Evolutionary conservation across 306 rosid species (phyloP), one percentile per base, ranked within the genome.

Genomic region (Biancaea sappan): DNA sequence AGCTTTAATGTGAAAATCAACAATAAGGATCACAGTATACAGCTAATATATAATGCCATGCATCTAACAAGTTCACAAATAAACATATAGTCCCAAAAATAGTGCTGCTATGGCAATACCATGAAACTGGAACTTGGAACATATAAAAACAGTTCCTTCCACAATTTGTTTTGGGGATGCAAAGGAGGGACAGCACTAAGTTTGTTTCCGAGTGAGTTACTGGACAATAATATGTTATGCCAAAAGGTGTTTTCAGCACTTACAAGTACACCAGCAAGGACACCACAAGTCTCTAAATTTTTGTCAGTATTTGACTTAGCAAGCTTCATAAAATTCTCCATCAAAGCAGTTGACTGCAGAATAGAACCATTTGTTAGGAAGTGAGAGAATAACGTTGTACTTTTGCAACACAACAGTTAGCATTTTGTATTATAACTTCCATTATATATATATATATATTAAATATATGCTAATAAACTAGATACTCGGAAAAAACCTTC

Each of bases 201-300:
- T 63, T 63, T 54, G 63, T 63, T 44, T 63, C 65, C 16, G 8
- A 31, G 35, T 4, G 12, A 51, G 34, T 32, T 15, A 56, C 15
- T 28, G 43, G 59, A 46, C 19, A 50, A 54, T 19, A 4, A n/a
- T 46, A 15, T 14, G 38, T 63, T 69, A 57, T 57, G 31, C 35
- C 38, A 73, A 46, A 64, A 38, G 47, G 37, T 48, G 40, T 59
- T 47, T 71, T 66, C 64, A 79, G 35, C 59, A 88, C 98, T 86
- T 90, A 94, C 98, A 81, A 94, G 98, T 71, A 89, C 81, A 73
- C 98, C 98, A 7, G 94, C 98, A 47, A 94, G 95, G 77, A 94
- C 69, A 34, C 98, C 98, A 75, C 98, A 94, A 70, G 98, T 94
- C 80, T 91, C 98, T 72, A 94, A 87, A 88, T 92, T 84, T 80